These are phyloP conservation scores for Eucalyptus albens DNA, from an alignment of 345 rosid genomes.

Conservation along the genomic window DNA sequence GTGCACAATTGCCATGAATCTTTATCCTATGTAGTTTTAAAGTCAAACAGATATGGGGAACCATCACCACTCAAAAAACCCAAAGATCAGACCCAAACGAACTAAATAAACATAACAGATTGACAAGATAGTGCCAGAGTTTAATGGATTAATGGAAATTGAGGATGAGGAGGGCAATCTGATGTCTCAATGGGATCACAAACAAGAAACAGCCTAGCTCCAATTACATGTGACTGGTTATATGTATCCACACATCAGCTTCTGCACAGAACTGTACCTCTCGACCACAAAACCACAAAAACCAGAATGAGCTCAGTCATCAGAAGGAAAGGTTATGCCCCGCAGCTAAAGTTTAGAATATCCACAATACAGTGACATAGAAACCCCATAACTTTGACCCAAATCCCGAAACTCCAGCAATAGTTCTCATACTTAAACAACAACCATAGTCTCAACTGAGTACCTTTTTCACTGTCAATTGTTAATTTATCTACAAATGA, in stretches of 20 bases:
- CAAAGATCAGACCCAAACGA: neutral
- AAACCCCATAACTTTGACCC: neutral
- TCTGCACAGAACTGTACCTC: neutral
- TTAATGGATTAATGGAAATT: neutral
- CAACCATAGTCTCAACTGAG: neutral
- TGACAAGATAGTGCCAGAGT: neutral
- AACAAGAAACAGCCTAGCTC: neutral
- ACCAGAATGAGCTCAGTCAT: neutral
- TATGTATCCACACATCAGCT: neutral
- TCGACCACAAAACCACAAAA: neutral
- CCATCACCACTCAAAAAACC: neutral
- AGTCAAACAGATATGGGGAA: neutral
- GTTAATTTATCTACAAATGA: neutral
- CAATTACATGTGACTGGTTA: neutral
- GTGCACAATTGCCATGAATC: neutral
- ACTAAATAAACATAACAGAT: neutral
- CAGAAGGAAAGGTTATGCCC: neutral
- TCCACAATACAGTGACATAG: neutral
- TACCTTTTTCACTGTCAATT: neutral
- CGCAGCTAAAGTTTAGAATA: neutral
- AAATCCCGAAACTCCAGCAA: neutral
- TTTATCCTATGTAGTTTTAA: neutral
- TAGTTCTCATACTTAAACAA: neutral
- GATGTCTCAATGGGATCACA: neutral
- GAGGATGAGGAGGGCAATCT: neutral